Base-by-base conservation (phyloP, 2,329 filamentous ascomycete genomes). In the Herpotrichia juniperi region DNA sequence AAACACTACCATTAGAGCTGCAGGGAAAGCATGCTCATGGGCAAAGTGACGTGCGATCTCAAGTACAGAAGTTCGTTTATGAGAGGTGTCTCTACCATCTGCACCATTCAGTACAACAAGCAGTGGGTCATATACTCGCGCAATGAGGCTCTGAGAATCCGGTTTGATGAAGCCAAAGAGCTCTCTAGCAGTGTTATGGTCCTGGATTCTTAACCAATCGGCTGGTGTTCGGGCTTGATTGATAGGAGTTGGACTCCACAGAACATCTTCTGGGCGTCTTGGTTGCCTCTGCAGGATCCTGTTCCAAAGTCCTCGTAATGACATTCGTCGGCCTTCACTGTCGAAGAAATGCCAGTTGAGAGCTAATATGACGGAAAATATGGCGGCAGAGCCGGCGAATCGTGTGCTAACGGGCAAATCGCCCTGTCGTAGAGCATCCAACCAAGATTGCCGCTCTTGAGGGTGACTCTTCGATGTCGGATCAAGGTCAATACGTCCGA, bases 291-390 rank as follows among this genome's bases (percentile, higher is more conserved):
- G 58, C 11, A 73, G 61, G 6, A 71, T 14, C 10, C 25, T 31
- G 17, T 54, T 32, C 12, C 53, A 11, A 22, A 48, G 24, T 4
- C 39, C 48, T 4, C 51, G 37, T 56, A 71, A 42, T 5, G 70
- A 71, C 4, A 72, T 42, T 14, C 61, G 52, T 28, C 57, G 61
- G 26, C 79, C 81, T 47, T 81, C 81, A 42, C 81, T 81, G 40
- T 87, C 86, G 57, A 89, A 88, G 59, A 92, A 92, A 64, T 93
- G 90, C 80, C 87, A 90, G 60, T 93, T 90, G 1, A 90, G 84
- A 37, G 87, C 84, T 14, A 91, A 67, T 6, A 93, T 83, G 58
- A 91, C 90, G 1, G 85, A 86, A 19, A 91, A 76, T 69, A 91
- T 87, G 25, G 91, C 86, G 11, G 87, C 80, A 0, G 88, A 89